Base-by-base conservation (phyloP, 345 rosid genomes). In the Eucalyptus regnans region DNA sequence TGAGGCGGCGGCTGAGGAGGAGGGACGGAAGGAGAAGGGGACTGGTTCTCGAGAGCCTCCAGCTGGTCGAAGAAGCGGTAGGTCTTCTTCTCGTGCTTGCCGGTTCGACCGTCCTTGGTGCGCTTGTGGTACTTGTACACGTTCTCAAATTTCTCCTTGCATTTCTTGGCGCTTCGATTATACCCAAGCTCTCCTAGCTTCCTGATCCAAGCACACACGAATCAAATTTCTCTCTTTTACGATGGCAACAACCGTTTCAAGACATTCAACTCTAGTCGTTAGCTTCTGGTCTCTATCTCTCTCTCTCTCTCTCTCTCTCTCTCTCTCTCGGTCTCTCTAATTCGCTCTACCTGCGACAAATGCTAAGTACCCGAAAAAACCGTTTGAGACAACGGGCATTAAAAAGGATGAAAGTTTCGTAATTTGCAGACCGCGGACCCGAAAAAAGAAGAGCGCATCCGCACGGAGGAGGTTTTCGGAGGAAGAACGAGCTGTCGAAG, bases 61-160 rank as follows among this genome's bases (percentile, higher is more conserved):
- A 97, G 92, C 90, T 96, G 97, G 85, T 97, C 97, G 11, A 95
- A 97, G 89, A 96, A 97, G 5, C 96, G 93, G 90, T 97, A 97
- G 50, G 94, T 90, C 88, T 96, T 95, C 96, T 12, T 97, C 90
- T 95, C 94, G 31, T 93, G 91, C 92, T 96, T 96, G 5, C 96
- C 95, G 37, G 91, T 92, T 7, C 96, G 94, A 18, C 98, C 94
- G 84, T 97, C 98, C 93, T 96, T 97, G 90, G 99, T 95, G 71
- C 99, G 90, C 92, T 94, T 97, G 92, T 97, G 98, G 91, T 97
- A 97, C 90, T 97, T 97, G 93, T 92, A 96, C 37, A 97, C 96
- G 88, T 97, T 97, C 93, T 97, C 99, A 90, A 97, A 97, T 85
- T 97, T 97, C 95, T 97, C 99, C 90, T 94, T 96, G 93, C 99